These are phyloP conservation scores for Salvia hispanica DNA, from an alignment of 257 asterid species.

Conservation along the genomic window DNA sequence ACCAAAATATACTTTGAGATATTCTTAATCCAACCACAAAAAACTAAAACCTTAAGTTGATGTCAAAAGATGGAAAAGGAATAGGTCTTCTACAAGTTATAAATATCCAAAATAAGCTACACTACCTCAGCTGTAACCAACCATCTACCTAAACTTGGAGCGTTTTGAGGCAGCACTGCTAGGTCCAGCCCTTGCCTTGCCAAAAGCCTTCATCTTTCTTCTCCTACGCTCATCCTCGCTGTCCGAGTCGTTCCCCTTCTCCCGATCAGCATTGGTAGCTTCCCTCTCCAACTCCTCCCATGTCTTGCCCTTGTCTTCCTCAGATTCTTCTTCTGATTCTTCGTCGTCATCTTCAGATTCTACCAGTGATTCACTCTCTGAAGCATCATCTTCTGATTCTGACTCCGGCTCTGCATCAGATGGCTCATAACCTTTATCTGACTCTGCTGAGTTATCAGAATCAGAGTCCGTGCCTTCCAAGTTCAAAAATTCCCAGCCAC, in stretches of 20 bases:
- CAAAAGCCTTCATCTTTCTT: constrained; percentile 57
- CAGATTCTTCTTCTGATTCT: constrained; percentile 49
- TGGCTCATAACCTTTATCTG: constrained; percentile 72
- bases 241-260: constrained; percentile 71
- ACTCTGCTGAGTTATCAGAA: constrained; percentile 57
- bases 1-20: too few relatives aligned
- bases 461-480: constrained; percentile 74
- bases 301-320: constrained; percentile 75
- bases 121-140: neutral
- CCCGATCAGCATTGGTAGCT: constrained; percentile 71
- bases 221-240: constrained; percentile 76
- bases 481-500: constrained; percentile 88
- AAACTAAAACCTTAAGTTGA: neutral
- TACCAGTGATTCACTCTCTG: constrained; percentile 66
- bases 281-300: constrained; percentile 90
- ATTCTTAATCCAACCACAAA: too few relatives aligned
- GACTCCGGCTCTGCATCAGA: constrained; percentile 74
- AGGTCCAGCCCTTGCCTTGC: constrained; percentile 57
- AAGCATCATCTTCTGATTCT: constrained; percentile 65
- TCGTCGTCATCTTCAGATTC: constrained; percentile 72
- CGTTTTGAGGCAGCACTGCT: constrained; percentile 48
- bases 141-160: constrained; percentile 51
- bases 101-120: neutral
- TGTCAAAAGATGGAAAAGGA: neutral
- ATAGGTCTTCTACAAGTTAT: neutral